A percentile compares a stretch with the other conserved stretches of the same genome.
Evolutionary conservation across 352 stramenopile species (phyloP).

Genomic region (Pythium phragmitis): DNA sequence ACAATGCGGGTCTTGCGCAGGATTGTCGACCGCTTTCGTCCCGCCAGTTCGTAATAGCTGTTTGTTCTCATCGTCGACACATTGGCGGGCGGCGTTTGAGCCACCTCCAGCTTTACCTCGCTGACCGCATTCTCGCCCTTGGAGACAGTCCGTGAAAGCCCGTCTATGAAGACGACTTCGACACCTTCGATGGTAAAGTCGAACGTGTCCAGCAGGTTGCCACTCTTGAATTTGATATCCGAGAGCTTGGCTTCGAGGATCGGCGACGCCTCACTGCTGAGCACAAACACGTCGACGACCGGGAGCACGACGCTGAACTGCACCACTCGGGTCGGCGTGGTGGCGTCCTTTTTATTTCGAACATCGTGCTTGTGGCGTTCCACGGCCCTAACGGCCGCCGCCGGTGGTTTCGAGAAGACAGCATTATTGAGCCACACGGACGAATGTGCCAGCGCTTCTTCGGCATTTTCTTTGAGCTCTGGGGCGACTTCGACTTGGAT

Average conservation of each 20-base stretch:
- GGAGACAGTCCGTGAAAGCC: constrained; percentile 1
- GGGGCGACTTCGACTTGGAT: constrained; percentile 46
- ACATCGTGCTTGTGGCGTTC: constrained; percentile 21
- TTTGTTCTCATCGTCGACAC: constrained; percentile 7
- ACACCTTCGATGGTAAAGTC: constrained; percentile 54
- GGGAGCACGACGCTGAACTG: constrained; percentile 59
- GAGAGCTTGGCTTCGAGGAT: constrained; percentile 62
- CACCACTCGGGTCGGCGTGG: constrained; percentile 27
- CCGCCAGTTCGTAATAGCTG: constrained; percentile 36
- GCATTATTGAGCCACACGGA: constrained; percentile 56
- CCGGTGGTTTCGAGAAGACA: constrained; percentile 35
- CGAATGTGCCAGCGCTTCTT: constrained; percentile 49
- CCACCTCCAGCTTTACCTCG: not conserved
- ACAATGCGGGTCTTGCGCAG: constrained; percentile 58
- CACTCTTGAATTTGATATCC: constrained; percentile 53
- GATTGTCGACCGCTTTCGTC: constrained; percentile 57
- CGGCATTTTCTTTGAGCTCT: constrained; percentile 50
- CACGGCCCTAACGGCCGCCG: constrained; percentile 14
- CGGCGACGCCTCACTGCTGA: constrained; percentile 60
- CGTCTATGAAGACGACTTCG: constrained; percentile 64
- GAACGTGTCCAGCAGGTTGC: constrained; percentile 50
- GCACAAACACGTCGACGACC: constrained; percentile 60
- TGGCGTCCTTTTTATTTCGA: constrained; percentile 14
- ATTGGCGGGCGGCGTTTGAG: not conserved
- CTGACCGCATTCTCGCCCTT: too few species aligned